Evolutionary conservation across 2,329 filamentous ascomycete species (phyloP), one percentile per base, ranked within the genome.

Genomic region (Trichoderma breve): DNA sequence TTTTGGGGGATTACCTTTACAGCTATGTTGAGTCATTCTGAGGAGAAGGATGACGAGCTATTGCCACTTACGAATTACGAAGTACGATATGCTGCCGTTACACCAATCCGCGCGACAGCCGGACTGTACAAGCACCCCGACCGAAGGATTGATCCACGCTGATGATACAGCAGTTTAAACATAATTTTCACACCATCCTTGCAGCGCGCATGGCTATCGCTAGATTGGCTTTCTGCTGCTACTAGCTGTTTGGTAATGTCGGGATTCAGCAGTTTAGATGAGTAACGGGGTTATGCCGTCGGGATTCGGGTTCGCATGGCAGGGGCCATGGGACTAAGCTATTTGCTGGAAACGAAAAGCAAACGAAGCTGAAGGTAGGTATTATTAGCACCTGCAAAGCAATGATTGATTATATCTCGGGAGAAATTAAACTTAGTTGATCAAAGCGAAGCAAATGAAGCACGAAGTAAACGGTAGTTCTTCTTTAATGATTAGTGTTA

Each of bases 251-350:
- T 34, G 24, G 43, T 69, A 61, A 60, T 69, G 32, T 60, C 66
- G 66, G 66, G 66, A 26, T 69, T 61, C 55, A 24, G 32, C 34
- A 8, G 14, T 30, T 53, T 51, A 18, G 61, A n/a, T 26, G 28
- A 28, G 36, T 30, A 30, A 53, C 9, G 18, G 39, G 24, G 34
- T 43, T 43, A 68, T 14, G 15, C 39, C 18, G 8, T 14, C 66
- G 66, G 66, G 11, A 32, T 69, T 69, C 66, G 66, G 66, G 24
- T 26, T 69, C 57, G 66, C 26, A 39, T 61, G 14, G 26, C 36
- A 47, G 21, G 24, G 53, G n/a, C 0, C 4, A 18, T 26, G 32
- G 6, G 11, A 26, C 32, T 21, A 28, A 57, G 26, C 47, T 14
- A 6, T 12, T 28, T n/a, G 24, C 47, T 57, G 21, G 18, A 15